Conservation (phyloP, 441 rosid species). For the Adansonia grandidieri region DNA sequence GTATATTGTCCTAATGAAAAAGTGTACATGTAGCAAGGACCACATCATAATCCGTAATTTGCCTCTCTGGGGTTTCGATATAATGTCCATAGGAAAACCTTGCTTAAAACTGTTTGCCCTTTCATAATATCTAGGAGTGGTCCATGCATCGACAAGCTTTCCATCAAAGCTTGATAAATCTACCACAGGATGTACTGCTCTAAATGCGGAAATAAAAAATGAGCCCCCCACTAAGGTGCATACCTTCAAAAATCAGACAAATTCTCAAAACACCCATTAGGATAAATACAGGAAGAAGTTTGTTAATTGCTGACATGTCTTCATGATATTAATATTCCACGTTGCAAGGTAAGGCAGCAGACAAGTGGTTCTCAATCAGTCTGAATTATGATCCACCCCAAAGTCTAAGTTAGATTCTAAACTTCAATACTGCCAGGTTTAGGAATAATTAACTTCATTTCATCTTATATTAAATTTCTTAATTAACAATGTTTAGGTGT, state of each 20-base stretch:
- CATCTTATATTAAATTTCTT: not conserved
- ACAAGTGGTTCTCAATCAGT: not conserved
- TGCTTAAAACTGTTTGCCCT: not conserved
- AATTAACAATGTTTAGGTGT: not conserved
- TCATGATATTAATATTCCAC: not conserved
- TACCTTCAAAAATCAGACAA: constrained; percentile 20
- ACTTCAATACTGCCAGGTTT: constrained; percentile 7
- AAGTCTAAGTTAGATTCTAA: not conserved
- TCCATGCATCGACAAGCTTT: constrained; percentile 29
- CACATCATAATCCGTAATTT: constrained; percentile 2
- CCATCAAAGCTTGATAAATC: constrained; percentile 19
- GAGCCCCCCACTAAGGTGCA: not conserved
- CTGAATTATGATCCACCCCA: not conserved
- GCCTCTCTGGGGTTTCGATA: constrained; percentile 8
- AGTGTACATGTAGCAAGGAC: not conserved
- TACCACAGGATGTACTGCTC: constrained; percentile 10
- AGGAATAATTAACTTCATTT: not conserved
- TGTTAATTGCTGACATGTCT: not conserved
- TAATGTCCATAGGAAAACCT: constrained; percentile 4
- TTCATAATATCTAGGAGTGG: constrained; percentile 8
- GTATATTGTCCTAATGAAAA: not conserved
- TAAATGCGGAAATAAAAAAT: constrained; percentile 18
- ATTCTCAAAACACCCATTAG: not conserved
- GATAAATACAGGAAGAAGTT: constrained; percentile 11
- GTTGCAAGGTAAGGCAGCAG: not conserved